Conservation (phyloP, 192 early-diverging fungal species). For the Umbelopsis sp. region DNA sequence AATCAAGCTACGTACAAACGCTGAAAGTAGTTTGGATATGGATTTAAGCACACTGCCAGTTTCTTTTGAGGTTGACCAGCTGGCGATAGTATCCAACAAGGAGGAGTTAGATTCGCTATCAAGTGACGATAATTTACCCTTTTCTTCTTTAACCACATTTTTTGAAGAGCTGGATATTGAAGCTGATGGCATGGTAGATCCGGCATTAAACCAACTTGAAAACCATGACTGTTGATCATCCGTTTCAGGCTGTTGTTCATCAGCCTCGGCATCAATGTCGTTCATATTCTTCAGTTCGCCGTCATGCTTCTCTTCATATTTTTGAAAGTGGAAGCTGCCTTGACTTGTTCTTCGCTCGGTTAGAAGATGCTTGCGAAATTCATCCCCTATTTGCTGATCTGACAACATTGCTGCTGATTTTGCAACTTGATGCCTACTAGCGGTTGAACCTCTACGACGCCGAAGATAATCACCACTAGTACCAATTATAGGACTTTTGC, state of each 20-base stretch:
- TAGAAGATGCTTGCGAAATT: constrained; percentile 17
- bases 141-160: background rate
- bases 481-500: background rate
- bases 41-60: constrained; percentile 29
- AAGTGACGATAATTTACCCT: background rate
- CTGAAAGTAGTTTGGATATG: constrained; percentile 33
- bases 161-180: background rate
- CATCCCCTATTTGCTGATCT: constrained; percentile 8
- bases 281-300: background rate
- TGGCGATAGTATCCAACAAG: constrained; percentile 22
- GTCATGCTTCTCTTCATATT: constrained; percentile 18
- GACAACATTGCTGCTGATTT: constrained; percentile 4
- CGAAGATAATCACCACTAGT: background rate
- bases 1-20: constrained; percentile 30
- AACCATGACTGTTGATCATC: constrained; percentile 15
- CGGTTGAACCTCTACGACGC: background rate
- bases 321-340: constrained; percentile 14
- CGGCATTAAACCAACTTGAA: constrained; percentile 13
- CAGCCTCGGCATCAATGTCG: background rate
- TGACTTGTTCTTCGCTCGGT: constrained; percentile 15
- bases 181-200: background rate
- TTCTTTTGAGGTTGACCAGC: constrained; percentile 32
- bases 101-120: background rate
- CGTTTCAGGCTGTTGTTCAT: background rate
- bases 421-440: background rate